Base-by-base conservation (phyloP, 192 early-diverging fungal genomes). In the Coemansia javaensis region DNA sequence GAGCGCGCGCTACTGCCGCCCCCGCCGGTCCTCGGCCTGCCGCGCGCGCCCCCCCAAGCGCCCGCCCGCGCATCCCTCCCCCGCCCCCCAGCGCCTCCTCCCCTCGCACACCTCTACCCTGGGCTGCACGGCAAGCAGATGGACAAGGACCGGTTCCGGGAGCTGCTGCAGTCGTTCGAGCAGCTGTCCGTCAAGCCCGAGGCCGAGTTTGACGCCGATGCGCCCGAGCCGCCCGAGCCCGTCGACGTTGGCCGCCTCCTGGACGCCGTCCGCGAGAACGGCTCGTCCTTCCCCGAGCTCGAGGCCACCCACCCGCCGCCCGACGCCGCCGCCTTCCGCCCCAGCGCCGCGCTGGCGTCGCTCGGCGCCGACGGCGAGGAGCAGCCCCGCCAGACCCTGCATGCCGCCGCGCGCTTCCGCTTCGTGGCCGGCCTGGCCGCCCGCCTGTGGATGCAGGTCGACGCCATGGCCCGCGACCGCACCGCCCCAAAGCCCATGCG, bases 121-220 rank as follows among this genome's bases (percentile, higher is more conserved):
- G n/a, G n/a, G n/a, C n/a, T n/a, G n/a, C n/a, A n/a, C n/a, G n/a
- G n/a, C n/a, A n/a, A n/a, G n/a, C n/a, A n/a, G 24, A 73, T 73
- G 69, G 62, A 73, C 42, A 73, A 73, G 46, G 69, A 73, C 69
- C 60, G 46, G 40, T 73, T 73, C 32, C 58, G 62, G 33, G 62
- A 65, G 45, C 62, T 73, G 8, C 50, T 73, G 8, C 69, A 73
- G 41, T 46, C 62, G 20, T 73, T 73, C 23, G 69, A 73, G 47
- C 62, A 73, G 45, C 62, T 51, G 13, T 64, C 69, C 9, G 50
- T 73, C n/a, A 73, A 73, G 42, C 62, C 57, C 1, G 69, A 65
- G n/a, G 32, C 31, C 5, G 68, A 71, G 11, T 31, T 53, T 15
- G 57, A 65, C 25, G 28, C 48, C 5, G 61, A 59, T 7, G 28